phyloP scores from a whole-genome alignment of 345 rosid genomes.

The Acer yangbiense region DNA sequence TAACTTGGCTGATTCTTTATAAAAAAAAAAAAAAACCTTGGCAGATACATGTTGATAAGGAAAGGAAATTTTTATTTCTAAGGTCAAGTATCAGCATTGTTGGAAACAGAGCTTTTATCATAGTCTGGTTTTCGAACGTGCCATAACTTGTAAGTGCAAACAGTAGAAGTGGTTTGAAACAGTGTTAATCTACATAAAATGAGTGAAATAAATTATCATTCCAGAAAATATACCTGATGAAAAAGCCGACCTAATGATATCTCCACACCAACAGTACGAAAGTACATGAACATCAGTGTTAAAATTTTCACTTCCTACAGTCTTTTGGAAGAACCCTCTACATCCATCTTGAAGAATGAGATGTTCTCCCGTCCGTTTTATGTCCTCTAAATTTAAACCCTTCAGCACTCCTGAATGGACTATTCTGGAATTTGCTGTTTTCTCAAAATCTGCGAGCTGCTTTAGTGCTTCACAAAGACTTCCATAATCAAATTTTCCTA shows the following conservation, averaged over 20 bases:
- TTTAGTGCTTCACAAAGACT: slow-evolving; percentile 46
- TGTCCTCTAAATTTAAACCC: slow-evolving; percentile 53
- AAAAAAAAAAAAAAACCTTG: background rate
- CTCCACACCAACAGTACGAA: slow-evolving; percentile 63
- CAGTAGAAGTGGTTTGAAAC: background rate
- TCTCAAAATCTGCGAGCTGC: slow-evolving; percentile 49
- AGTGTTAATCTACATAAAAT: background rate
- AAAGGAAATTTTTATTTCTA: background rate
- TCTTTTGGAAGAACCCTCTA: slow-evolving; percentile 41
- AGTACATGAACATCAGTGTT: slow-evolving; percentile 43
- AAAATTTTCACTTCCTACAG: slow-evolving; percentile 30
- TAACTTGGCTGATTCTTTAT: background rate
- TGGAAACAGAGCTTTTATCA: background rate
- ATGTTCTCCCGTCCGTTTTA: slow-evolving; percentile 44
- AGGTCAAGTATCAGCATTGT: background rate
- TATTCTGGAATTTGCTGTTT: slow-evolving; percentile 49
- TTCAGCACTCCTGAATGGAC: slow-evolving; percentile 52
- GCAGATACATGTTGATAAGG: background rate
- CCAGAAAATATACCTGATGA: slow-evolving; percentile 41
- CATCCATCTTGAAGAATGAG: slow-evolving; percentile 58
- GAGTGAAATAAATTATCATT: background rate
- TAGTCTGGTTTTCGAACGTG: background rate
- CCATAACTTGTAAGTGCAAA: background rate
- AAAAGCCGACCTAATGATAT: slow-evolving; percentile 55
- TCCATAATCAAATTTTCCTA: slow-evolving; percentile 33